Evolutionary conservation across 2,329 filamentous ascomycete genomes (phyloP).

Genomic region (Neofusicoccum cordaticola): DNA sequence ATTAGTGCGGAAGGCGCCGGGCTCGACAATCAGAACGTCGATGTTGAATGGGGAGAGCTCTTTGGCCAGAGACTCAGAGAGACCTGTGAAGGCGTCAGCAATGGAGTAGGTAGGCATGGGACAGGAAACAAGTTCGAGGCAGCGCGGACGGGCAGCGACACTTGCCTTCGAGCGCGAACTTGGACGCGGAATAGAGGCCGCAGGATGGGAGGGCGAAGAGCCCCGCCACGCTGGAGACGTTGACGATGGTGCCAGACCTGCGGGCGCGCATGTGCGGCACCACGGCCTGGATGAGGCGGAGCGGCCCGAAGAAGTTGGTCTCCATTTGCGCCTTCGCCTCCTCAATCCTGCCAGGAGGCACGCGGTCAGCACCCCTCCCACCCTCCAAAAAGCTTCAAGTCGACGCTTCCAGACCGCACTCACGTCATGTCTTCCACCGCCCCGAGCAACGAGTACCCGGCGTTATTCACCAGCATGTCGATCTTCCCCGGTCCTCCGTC

Average conservation of each 20-base stretch:
- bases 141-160: no score
- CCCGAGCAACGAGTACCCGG: constrained; percentile 23
- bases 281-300: constrained; percentile 50
- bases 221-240: constrained; percentile 48
- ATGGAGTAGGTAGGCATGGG: no score
- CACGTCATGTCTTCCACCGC: constrained; percentile 21
- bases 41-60: constrained; percentile 5
- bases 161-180: constrained; percentile 32
- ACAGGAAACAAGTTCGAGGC: no score
- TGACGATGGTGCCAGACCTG: constrained; percentile 39
- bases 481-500: constrained; percentile 18
- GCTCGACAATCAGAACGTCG: constrained; percentile 3
- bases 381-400: no score
- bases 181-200: constrained; percentile 48
- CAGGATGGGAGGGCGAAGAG: constrained; percentile 39
- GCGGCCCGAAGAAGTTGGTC: constrained; percentile 53
- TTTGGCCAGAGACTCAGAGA: background rate
- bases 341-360: background rate
- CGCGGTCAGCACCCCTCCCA: background rate
- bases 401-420: background rate
- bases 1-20: constrained; percentile 26
- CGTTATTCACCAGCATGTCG: constrained; percentile 29
- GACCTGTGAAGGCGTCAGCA: background rate
- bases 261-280: constrained; percentile 46
- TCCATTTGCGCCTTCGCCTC: constrained; percentile 2